phyloP scores from a whole-genome alignment of 179 eudicot species.

The Beta lomatogona region DNA sequence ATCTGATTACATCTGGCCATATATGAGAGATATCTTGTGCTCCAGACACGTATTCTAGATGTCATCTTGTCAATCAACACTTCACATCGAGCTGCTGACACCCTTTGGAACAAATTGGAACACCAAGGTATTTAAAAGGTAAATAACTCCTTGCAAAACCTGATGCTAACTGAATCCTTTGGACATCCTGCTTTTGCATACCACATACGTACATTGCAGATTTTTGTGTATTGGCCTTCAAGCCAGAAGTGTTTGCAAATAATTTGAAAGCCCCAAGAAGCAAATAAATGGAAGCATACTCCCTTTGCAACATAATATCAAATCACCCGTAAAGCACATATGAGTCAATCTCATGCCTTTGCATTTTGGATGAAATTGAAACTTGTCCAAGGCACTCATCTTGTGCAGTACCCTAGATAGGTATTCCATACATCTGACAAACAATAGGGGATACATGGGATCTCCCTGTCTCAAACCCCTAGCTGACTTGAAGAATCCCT shows the following conservation, averaged over 20 bases:
- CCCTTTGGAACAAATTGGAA: background rate
- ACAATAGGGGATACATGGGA: background rate
- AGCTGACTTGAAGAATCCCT: background rate
- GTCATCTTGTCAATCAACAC: no score
- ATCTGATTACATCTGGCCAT: background rate
- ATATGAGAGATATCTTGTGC: background rate
- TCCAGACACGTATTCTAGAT: no score
- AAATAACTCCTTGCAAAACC: background rate
- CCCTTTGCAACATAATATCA: background rate
- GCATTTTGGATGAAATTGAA: no score
- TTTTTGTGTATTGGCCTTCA: no score
- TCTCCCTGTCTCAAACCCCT: background rate
- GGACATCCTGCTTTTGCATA: no score
- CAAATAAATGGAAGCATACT: no score
- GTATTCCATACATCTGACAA: no score
- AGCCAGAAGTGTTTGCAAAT: no score
- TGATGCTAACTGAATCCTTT: background rate
- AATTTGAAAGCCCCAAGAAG: no score
- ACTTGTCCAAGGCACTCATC: background rate
- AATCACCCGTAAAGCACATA: background rate
- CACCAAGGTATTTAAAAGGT: background rate
- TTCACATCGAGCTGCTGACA: background rate
- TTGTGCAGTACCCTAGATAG: no score
- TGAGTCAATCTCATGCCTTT: background rate
- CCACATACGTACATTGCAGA: background rate